These are phyloP conservation scores for Onygena corvina DNA, from an alignment of 2,329 filamentous ascomycete species.

Conservation along the genomic window DNA sequence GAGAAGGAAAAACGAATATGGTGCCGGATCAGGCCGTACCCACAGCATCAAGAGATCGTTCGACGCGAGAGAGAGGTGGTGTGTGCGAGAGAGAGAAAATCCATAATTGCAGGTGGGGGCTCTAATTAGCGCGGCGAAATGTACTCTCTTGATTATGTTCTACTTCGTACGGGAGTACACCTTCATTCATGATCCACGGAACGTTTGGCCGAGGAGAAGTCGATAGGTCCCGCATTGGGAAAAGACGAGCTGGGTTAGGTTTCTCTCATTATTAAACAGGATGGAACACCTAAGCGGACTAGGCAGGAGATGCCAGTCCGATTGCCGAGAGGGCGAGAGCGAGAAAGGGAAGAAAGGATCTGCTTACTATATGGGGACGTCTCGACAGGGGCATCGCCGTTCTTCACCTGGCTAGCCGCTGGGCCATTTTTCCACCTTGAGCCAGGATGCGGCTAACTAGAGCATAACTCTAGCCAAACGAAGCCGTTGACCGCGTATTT, in stretches of 20 bases:
- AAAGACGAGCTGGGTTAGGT: too few relatives aligned
- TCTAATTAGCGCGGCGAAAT: neutral
- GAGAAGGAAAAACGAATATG: slow-evolving; percentile 3
- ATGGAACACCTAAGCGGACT: too few relatives aligned
- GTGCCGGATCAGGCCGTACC: neutral
- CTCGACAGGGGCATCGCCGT: neutral
- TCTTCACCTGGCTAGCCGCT: slow-evolving; percentile 1
- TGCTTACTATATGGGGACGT: neutral
- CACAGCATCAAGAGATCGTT: neutral
- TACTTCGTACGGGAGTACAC: too few relatives aligned
- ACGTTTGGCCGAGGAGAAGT: too few relatives aligned
- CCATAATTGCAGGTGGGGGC: neutral
- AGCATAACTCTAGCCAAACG: neutral
- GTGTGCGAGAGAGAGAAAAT: neutral
- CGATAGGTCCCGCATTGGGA: too few relatives aligned
- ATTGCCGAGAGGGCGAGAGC: too few relatives aligned
- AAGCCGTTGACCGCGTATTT: neutral
- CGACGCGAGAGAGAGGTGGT: neutral
- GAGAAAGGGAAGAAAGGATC: too few relatives aligned
- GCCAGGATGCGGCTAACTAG: slow-evolving; percentile 1
- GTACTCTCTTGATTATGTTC: neutral
- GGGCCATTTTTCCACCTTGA: neutral
- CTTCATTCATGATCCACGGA: too few relatives aligned
- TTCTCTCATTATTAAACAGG: too few relatives aligned
- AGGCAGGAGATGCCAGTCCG: too few relatives aligned